Conservation (phyloP, 2,329 filamentous ascomycete genomes). For the Sporothrix brasiliensis region DNA sequence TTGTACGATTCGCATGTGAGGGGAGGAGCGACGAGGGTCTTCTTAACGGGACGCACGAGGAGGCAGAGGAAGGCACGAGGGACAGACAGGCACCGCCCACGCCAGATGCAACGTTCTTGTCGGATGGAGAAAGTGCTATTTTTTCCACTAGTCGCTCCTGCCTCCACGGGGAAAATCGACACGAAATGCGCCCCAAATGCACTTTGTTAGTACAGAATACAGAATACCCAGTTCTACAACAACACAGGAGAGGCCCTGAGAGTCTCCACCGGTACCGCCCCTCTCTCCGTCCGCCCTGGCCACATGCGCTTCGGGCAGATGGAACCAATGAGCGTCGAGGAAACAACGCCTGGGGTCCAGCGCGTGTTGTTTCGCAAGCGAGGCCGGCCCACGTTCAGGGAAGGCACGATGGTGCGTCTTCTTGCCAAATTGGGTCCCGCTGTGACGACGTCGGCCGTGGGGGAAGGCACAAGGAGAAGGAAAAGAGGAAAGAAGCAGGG, state of each 20-base stretch:
- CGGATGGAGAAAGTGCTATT: background rate
- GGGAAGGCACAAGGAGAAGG: background rate
- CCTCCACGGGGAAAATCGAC: conserved; percentile 7
- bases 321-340: conserved; percentile 39
- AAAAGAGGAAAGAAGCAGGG: background rate
- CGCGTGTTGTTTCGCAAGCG: background rate
- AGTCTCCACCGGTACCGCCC: conserved; percentile 1
- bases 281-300: conserved; percentile 28
- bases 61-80: conserved; percentile 10
- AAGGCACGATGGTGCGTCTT: background rate
- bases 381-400: background rate
- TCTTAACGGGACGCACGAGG: background rate
- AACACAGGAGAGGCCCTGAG: background rate
- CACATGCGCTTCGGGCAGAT: conserved; percentile 38
- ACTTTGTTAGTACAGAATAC: background rate
- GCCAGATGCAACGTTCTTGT: conserved; percentile 20
- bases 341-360: conserved; percentile 9
- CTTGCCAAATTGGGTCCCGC: conserved; percentile 12
- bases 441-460: too few species aligned
- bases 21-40: background rate
- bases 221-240: background rate
- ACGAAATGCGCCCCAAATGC: background rate
- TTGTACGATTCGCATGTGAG: background rate
- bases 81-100: conserved; percentile 1
- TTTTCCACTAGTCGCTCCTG: background rate